Conservation (phyloP, 1,284 basidiomycete species). For the Ganoderma resinaceum region DNA sequence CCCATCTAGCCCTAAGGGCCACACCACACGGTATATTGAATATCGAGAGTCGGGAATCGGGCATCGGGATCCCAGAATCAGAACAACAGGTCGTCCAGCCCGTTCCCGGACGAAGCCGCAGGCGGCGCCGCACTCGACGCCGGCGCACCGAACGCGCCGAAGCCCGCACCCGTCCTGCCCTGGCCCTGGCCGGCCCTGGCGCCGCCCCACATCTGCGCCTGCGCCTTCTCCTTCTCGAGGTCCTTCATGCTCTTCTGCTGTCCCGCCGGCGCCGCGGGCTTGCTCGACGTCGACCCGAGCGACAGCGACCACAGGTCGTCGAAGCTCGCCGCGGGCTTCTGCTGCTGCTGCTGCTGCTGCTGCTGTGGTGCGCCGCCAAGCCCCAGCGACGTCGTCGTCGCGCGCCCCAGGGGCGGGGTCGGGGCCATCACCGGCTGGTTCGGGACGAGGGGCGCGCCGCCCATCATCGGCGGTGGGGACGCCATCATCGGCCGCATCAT, state of each 20-base stretch:
- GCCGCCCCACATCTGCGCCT: slow-evolving; percentile 77
- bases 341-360: slow-evolving; percentile 39
- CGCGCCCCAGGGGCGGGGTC: slow-evolving; percentile 30
- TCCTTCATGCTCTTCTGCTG: slow-evolving; percentile 84
- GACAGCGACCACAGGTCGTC: slow-evolving; percentile 94
- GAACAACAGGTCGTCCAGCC: slow-evolving; percentile 44
- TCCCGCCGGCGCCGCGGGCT: slow-evolving; percentile 27
- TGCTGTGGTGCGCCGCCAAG: slow-evolving; percentile 27
- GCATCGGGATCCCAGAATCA: slow-evolving; percentile 22
- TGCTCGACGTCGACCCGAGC: slow-evolving; percentile 55
- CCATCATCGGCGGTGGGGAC: slow-evolving; percentile 31
- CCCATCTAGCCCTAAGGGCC: neutral
- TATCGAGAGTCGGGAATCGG: neutral
- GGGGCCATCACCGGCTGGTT: slow-evolving; percentile 26
- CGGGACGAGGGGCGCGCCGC: slow-evolving; percentile 28
- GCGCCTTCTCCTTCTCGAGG: slow-evolving; percentile 85
- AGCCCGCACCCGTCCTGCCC: slow-evolving; percentile 45
- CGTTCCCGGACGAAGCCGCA: slow-evolving; percentile 35
- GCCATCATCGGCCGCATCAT: slow-evolving; percentile 23
- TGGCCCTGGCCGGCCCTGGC: too few species aligned
- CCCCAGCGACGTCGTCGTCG: slow-evolving; percentile 32
- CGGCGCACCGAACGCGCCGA: slow-evolving; percentile 52
- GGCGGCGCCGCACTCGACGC: slow-evolving; percentile 32
- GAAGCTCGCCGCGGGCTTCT: slow-evolving; percentile 60
- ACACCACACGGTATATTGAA: slow-evolving; percentile 5